Percentiles rank a stretch among this genome's conserved stretches.
These are phyloP conservation scores for Paecilomyces dactylethromorphus DNA, from an alignment of 2,329 filamentous ascomycete species.

Conservation along the genomic window DNA sequence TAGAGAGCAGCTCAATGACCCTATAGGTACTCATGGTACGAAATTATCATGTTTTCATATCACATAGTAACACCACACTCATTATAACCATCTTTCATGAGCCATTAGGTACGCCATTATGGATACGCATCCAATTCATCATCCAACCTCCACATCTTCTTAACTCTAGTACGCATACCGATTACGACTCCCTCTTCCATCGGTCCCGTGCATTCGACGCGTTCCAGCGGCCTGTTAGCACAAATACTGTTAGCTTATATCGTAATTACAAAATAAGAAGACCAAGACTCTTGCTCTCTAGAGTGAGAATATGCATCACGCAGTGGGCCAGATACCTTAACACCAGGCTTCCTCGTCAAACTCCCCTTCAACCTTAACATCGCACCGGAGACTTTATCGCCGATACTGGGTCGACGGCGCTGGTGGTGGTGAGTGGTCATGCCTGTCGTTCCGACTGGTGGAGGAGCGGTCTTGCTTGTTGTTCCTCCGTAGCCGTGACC, in stretches of 20 bases:
- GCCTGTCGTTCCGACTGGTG: slow-evolving; percentile 33
- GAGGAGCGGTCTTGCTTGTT: slow-evolving; percentile 37
- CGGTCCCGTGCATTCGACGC: slow-evolving; percentile 66
- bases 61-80: neutral
- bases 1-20: too few species aligned
- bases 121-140: neutral
- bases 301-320: too few species aligned
- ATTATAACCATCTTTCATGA: neutral
- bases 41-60: too few species aligned
- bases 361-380: slow-evolving; percentile 66
- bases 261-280: too few species aligned
- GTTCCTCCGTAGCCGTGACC: slow-evolving; percentile 7
- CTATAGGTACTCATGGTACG: too few species aligned
- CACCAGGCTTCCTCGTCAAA: slow-evolving; percentile 60
- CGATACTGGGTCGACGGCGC: slow-evolving; percentile 60
- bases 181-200: slow-evolving; percentile 51
- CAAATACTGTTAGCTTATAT: too few species aligned
- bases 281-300: too few species aligned
- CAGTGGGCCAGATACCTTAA: slow-evolving; percentile 58
- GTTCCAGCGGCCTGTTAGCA: slow-evolving; percentile 61
- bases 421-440: slow-evolving; percentile 53
- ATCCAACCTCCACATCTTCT: neutral
- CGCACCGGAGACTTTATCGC: slow-evolving; percentile 72
- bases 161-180: neutral
- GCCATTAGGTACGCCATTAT: neutral